Percentiles rank a stretch among this genome's conserved stretches.
Conservation (phyloP, 495 filamentous ascomycete genomes). For the Penicillium chermesinum region DNA sequence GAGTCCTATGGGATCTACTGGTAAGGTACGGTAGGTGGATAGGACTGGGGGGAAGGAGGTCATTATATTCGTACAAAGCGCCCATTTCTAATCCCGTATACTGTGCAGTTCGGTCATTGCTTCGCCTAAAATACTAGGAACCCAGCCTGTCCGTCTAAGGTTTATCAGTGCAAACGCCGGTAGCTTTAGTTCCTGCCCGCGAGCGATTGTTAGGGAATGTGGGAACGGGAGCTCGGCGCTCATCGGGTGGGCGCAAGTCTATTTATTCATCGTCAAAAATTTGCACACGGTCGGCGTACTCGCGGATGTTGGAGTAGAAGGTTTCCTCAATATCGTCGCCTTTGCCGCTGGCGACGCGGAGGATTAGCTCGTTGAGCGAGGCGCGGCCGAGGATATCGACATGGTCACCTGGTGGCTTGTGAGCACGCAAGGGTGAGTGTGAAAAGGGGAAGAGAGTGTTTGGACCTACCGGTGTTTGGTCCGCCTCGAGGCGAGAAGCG, state of each 20-base stretch:
- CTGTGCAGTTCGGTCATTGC: too few relatives aligned
- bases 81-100: not conserved
- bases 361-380: conserved; percentile 83
- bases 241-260: not conserved
- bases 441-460: not conserved
- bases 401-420: conserved; percentile 61
- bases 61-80: not conserved
- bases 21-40: too few relatives aligned
- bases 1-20: too few relatives aligned
- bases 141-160: not conserved
- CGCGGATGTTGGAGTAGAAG: conserved; percentile 69
- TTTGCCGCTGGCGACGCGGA: conserved; percentile 82
- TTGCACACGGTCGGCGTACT: conserved; percentile 76
- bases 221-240: not conserved
- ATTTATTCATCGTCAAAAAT: conserved; percentile 59
- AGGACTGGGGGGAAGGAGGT: not conserved
- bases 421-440: not conserved
- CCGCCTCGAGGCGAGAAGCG: conserved; percentile 86
- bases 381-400: conserved; percentile 91
- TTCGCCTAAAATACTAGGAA: too few relatives aligned
- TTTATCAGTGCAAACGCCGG: not conserved
- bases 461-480: conserved; percentile 70
- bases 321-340: conserved; percentile 75
- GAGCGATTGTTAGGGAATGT: too few relatives aligned
- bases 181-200: too few relatives aligned